A percentile compares a stretch with the other conserved stretches of the same genome.
phyloP scores from a whole-genome alignment of 2,329 filamentous ascomycete genomes.

The Penicillium sp. region DNA sequence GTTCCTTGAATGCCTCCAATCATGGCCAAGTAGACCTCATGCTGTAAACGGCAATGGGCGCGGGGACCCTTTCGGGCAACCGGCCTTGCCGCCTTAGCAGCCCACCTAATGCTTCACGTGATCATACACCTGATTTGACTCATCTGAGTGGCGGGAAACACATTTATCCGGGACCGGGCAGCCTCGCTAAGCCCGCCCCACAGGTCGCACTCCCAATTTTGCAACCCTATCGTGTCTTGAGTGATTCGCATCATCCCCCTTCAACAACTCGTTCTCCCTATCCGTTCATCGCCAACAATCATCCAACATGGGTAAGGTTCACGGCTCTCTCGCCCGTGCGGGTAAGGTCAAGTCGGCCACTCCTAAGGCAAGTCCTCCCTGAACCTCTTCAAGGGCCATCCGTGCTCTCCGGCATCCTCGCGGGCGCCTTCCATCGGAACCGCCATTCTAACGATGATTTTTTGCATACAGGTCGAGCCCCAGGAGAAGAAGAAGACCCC shows the following conservation, averaged over 20 bases:
- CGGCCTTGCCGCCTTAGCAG: background rate
- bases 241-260: constrained; percentile 23
- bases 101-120: no score
- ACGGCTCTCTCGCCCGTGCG: constrained; percentile 91
- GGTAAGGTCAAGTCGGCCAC: constrained; percentile 94
- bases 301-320: constrained; percentile 77
- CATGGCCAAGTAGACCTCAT: no score
- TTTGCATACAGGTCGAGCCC: constrained; percentile 27
- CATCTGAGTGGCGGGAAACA: background rate
- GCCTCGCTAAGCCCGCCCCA: constrained; percentile 31
- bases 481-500: constrained; percentile 90
- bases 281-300: constrained; percentile 26
- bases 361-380: constrained; percentile 34
- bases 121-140: no score
- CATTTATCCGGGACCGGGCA: constrained; percentile 17
- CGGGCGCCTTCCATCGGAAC: constrained; percentile 5
- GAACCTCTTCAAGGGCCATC: no score
- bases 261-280: constrained; percentile 23
- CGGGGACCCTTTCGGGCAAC: constrained; percentile 3
- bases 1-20: no score
- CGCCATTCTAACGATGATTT: constrained; percentile 20
- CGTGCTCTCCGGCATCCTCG: constrained; percentile 18
- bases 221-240: constrained; percentile 23
- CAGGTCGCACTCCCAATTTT: constrained; percentile 30
- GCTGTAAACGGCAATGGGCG: no score